A percentile compares a stretch with the other conserved stretches of the same genome.
Evolutionary conservation across 495 filamentous ascomycete species (phyloP).

Genomic region (Pseudotulostoma volvatum): DNA sequence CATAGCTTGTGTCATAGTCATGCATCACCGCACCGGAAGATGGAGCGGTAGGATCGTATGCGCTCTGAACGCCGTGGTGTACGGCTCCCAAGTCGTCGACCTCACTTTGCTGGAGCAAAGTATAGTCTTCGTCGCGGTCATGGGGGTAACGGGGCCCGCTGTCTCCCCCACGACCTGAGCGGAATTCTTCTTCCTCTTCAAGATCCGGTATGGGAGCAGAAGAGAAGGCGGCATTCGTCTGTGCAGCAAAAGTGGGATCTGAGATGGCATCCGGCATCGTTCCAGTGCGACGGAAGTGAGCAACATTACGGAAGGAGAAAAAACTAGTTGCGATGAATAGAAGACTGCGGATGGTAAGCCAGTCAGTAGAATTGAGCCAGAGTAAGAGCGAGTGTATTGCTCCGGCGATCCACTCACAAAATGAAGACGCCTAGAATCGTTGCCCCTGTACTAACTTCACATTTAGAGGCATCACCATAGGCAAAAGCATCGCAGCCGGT

Average conservation of each 20-base stretch:
- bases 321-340: slow-evolving; percentile 55
- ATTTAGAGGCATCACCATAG: slow-evolving; percentile 39
- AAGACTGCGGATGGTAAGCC: slow-evolving; percentile 35
- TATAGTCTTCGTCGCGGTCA: slow-evolving; percentile 31
- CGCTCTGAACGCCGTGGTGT: slow-evolving; percentile 22
- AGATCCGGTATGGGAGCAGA: slow-evolving; percentile 33
- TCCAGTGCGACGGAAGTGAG: slow-evolving; percentile 64
- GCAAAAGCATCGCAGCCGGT: slow-evolving; percentile 35
- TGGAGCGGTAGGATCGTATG: slow-evolving; percentile 26
- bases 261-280: slow-evolving; percentile 50
- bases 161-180: slow-evolving; percentile 23
- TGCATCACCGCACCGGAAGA: slow-evolving; percentile 18
- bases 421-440: slow-evolving; percentile 68
- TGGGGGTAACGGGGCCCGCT: slow-evolving; percentile 15
- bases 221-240: slow-evolving; percentile 34
- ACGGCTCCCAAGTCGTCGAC: slow-evolving; percentile 25
- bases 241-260: slow-evolving; percentile 34
- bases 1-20: slow-evolving; percentile 32
- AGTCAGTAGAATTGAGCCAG: too few species aligned
- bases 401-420: slow-evolving; percentile 42
- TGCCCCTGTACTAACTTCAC: slow-evolving; percentile 57
- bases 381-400: too few species aligned
- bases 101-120: slow-evolving; percentile 30
- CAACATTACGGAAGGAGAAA: slow-evolving; percentile 61
- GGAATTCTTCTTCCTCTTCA: slow-evolving; percentile 33